Evolutionary conservation across 164 flowering plant genomes (phyloP).

Genomic region (Santalum album): DNA sequence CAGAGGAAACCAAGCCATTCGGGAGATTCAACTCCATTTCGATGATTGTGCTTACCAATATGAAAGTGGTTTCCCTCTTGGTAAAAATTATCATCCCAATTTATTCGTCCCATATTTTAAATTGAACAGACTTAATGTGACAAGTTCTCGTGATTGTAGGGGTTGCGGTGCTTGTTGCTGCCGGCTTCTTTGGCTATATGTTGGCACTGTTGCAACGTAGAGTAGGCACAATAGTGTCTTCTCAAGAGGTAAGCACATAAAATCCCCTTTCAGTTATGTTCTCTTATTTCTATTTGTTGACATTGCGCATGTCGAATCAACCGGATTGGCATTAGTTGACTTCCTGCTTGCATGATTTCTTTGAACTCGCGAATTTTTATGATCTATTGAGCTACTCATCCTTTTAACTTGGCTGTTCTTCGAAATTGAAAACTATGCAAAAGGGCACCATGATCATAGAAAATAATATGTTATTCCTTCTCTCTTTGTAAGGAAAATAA

Average conservation of each 20-base stretch:
- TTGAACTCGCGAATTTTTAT: too few relatives aligned
- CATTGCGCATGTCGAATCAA: neutral
- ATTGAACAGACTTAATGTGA: neutral
- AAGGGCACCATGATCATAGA: too few relatives aligned
- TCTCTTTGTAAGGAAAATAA: too few relatives aligned
- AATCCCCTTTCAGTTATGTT: neutral
- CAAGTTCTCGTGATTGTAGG: slow-evolving; percentile 34
- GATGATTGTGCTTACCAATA: slow-evolving; percentile 94
- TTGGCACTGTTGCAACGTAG: slow-evolving; percentile 79
- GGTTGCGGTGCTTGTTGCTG: slow-evolving; percentile 73
- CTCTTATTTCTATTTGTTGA: neutral
- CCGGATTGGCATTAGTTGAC: neutral
- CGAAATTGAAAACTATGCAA: too few relatives aligned
- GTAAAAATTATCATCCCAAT: slow-evolving; percentile 28
- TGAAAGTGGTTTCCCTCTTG: slow-evolving; percentile 74
- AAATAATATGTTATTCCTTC: too few relatives aligned
- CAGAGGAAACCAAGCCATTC: slow-evolving; percentile 80
- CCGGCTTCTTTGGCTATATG: slow-evolving; percentile 92
- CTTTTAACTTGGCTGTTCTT: too few relatives aligned
- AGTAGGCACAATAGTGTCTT: slow-evolving; percentile 53
- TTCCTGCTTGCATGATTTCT: neutral
- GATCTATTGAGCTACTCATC: too few relatives aligned
- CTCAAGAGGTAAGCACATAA: slow-evolving; percentile 46
- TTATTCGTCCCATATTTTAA: neutral
- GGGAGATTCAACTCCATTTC: slow-evolving; percentile 90